Conservation (phyloP, 1,139 yeast species). For the Saccharomyces hybrid region DNA sequence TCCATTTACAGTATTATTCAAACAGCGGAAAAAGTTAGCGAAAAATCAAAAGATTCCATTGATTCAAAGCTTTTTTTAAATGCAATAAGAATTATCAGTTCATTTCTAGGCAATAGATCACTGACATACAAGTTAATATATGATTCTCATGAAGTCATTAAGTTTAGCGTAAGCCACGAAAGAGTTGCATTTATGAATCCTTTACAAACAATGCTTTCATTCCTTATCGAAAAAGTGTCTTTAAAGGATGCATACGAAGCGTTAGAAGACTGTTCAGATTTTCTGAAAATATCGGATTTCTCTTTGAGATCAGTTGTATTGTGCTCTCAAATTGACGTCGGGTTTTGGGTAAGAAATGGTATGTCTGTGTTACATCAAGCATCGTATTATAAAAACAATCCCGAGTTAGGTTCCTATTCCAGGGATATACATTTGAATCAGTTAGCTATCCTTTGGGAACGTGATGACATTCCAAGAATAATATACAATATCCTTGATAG, state of each 20-base stretch:
- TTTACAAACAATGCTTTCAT: conserved; percentile 41
- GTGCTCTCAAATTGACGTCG: conserved; percentile 47
- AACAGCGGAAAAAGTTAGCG: conserved; percentile 36
- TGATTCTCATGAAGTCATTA: conserved; percentile 25
- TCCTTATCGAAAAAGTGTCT: conserved; percentile 26
- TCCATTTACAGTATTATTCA: conserved; percentile 42
- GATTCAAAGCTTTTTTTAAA: conserved; percentile 20
- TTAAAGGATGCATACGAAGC: conserved; percentile 18
- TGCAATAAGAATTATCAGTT: conserved; percentile 36
- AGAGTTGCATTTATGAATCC: conserved; percentile 53
- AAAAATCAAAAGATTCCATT: conserved; percentile 19
- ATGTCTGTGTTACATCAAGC: conserved; percentile 43
- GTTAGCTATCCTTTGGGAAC: conserved; percentile 41
- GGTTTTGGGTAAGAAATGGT: conserved; percentile 67
- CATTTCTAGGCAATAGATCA: conserved; percentile 24
- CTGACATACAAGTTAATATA: conserved; percentile 21
- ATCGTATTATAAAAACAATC: conserved; percentile 31
- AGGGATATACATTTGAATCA: conserved; percentile 57
- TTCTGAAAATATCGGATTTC: conserved; percentile 44
- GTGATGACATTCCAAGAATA: conserved; percentile 35
- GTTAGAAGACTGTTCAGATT: conserved; percentile 25
- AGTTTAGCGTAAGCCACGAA: conserved; percentile 42
- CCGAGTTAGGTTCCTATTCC: conserved; percentile 32
- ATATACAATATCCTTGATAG: conserved; percentile 48
- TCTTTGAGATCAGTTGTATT: conserved; percentile 53